phyloP scores from a whole-genome alignment of 169 alveolate genomes.

The Plasmodium cynomolgi region DNA sequence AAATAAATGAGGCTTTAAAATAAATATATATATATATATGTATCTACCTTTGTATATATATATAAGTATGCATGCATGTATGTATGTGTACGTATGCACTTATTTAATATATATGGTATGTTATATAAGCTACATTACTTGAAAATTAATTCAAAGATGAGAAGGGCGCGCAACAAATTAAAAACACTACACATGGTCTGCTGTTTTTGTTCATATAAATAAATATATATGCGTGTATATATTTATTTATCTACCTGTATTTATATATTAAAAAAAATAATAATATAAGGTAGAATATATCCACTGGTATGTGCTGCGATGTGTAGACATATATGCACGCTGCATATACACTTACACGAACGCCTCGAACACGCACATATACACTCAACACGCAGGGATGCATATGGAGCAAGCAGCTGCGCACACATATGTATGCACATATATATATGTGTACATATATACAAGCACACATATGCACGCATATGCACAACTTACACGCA shows the following conservation, averaged over 20 bases:
- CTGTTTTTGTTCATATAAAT: not conserved
- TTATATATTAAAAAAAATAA: not conserved
- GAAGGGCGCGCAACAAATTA: constrained; percentile 34
- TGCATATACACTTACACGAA: not conserved
- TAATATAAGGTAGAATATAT: constrained; percentile 1
- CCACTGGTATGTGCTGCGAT: not conserved
- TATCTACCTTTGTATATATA: not conserved
- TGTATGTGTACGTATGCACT: not conserved
- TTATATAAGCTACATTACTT: constrained; percentile 22
- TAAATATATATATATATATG: not conserved
- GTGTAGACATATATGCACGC: not conserved
- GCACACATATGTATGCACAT: constrained; percentile 17
- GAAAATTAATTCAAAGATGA: constrained; percentile 65
- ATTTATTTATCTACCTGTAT: not conserved
- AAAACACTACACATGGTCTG: constrained; percentile 34
- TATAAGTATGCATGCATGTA: constrained; percentile 2
- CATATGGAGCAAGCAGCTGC: not conserved
- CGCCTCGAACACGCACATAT: not conserved
- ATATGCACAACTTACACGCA: constrained; percentile 1
- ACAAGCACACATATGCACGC: not conserved
- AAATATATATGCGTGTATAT: constrained; percentile 3
- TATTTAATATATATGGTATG: not conserved
- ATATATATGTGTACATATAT: constrained; percentile 16
- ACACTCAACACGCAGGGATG: not conserved
- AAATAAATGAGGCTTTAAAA: not conserved